Conservation (phyloP, 2,329 filamentous ascomycete genomes). For the Acrodontium crateriforme region DNA sequence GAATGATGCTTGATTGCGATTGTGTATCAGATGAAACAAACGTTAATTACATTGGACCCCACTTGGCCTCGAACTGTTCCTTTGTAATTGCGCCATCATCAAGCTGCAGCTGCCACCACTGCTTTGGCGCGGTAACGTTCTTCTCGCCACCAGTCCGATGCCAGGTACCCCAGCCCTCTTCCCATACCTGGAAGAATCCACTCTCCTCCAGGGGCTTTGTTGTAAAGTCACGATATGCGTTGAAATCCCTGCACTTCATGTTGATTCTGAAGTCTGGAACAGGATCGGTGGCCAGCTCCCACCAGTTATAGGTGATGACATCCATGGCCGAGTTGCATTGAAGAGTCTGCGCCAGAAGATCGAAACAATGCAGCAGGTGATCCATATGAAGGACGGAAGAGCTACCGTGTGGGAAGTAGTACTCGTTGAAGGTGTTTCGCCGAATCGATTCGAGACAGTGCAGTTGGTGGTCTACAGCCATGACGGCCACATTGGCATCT, state of each 20-base stretch:
- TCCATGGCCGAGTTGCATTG: not conserved
- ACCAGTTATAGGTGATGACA: not conserved
- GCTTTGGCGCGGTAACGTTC: not conserved
- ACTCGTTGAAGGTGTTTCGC: not conserved
- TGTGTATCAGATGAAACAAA: too few relatives aligned
- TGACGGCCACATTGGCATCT: not conserved
- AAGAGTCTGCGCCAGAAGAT: not conserved
- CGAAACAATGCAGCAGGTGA: not conserved
- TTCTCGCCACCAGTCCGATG: not conserved
- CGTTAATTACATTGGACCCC: too few relatives aligned
- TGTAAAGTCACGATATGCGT: not conserved
- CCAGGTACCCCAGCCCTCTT: not conserved
- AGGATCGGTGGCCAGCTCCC: not conserved
- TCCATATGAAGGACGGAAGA: not conserved
- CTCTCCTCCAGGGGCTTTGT: not conserved
- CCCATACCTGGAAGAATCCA: not conserved
- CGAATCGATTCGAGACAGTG: not conserved
- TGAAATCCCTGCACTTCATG: not conserved
- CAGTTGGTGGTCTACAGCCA: not conserved
- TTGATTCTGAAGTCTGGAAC: not conserved
- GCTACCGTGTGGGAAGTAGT: not conserved
- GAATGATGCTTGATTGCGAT: slow-evolving; percentile 2
- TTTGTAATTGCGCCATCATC: not conserved
- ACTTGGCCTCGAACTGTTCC: not conserved
- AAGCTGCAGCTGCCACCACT: not conserved